Base-by-base conservation (phyloP, 208 protist genomes). In the Herpetomonas tarakana region DNA sequence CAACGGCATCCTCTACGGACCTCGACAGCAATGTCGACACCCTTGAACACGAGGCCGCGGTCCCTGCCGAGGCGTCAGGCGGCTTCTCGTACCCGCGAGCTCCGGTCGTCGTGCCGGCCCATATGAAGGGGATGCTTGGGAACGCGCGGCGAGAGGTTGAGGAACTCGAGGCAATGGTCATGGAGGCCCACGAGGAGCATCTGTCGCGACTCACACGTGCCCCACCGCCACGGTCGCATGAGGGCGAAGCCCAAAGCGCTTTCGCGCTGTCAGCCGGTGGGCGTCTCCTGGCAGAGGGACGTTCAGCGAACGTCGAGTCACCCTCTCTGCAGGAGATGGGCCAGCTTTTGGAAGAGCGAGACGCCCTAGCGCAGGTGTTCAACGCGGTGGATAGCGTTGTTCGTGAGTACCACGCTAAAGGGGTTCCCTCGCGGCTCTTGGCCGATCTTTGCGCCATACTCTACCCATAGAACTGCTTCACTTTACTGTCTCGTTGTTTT, bases 311-410 rank as follows among this genome's bases (percentile, higher is more conserved):
- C n/a, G n/a, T n/a, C 50, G 38, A 68, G n/a, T 73, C 55, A 16
- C 67, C 82, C 45, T 80, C 78, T 27, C 64, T 92, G 19, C 65
- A 82, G 45, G 70, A 86, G 47, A 65, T 93, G 19, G 80, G 82
- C 4, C 18, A 58, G 44, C 51, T 90, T 28, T 47, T 89, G n/a
- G 86, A 88, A 47, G 78, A 90, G 53, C 58, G 86, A 9, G 86
- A 93, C 58, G 49, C 55, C 1, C 63, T 93, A 18, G 65, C 70
- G 52, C 73, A 83, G 28, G 69, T 74, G 58, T 79, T 75, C 41
- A 60, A 45, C 7, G 47, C 65, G 1, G 19, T 73, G 12, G 76
- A 78, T 47, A 58, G 49, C 4, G 49, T 79, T 44, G 53, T 76
- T 18, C 50, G 56, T 11, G 52, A 47, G 7, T 61, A 63, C n/a